These are phyloP conservation scores for Phlebiopsis gigantea DNA, from an alignment of 768 basidiomycete species.

Conservation along the genomic window DNA sequence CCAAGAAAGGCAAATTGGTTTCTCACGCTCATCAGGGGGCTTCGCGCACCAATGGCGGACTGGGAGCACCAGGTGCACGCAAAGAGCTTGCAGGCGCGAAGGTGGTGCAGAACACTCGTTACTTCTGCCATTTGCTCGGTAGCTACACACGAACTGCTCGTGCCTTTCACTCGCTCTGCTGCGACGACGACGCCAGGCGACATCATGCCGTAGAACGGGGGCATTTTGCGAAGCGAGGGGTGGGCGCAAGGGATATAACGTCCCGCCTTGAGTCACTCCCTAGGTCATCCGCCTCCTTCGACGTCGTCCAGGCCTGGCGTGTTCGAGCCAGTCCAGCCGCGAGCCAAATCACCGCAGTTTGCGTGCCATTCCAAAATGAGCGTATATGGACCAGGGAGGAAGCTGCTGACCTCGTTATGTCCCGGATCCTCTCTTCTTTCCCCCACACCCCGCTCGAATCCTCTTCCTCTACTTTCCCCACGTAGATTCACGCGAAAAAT, in stretches of 20 bases:
- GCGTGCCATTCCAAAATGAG: not conserved
- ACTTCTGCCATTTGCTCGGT: not conserved
- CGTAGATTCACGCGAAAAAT: slow-evolving; percentile 15
- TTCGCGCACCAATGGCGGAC: no score
- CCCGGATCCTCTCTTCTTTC: slow-evolving; percentile 3
- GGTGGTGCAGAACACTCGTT: not conserved
- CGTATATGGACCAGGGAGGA: not conserved
- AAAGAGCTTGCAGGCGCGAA: not conserved
- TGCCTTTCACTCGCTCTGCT: not conserved
- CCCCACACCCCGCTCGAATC: not conserved
- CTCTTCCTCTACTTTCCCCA: not conserved
- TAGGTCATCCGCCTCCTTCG: not conserved
- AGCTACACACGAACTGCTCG: not conserved
- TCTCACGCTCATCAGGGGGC: not conserved
- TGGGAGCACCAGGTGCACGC: no score
- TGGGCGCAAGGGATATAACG: not conserved
- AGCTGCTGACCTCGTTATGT: slow-evolving; percentile 4
- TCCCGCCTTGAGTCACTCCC: not conserved
- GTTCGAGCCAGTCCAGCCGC: not conserved
- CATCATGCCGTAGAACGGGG: not conserved
- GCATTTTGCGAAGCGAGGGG: not conserved
- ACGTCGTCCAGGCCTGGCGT: not conserved
- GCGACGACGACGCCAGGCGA: not conserved
- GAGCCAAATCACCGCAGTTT: not conserved
- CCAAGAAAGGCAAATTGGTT: not conserved